Evolutionary conservation across 306 rosid genomes (phyloP).

Genomic region (Quillaja saponaria): DNA sequence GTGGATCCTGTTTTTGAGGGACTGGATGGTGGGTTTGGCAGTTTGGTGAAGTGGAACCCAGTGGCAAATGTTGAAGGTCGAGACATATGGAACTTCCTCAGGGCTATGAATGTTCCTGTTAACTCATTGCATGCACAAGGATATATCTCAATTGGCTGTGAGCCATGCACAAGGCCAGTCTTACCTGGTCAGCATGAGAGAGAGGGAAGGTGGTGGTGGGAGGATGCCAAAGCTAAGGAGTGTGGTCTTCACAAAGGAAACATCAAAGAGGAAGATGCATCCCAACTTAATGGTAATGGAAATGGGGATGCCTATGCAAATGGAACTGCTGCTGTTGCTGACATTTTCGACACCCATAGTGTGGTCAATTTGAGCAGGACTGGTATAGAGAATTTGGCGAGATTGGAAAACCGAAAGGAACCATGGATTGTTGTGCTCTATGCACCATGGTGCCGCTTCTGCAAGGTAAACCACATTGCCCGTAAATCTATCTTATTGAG

Average conservation of each 20-base stretch:
- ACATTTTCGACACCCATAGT: constrained; percentile 59
- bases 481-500: too few relatives aligned
- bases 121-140: constrained; percentile 83
- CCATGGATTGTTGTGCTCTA: constrained; percentile 84
- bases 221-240: constrained; percentile 93
- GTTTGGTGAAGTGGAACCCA: constrained; percentile 96
- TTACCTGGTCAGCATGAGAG: constrained; percentile 97
- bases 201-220: constrained; percentile 99
- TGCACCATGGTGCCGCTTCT: constrained; percentile 95
- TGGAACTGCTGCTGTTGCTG: constrained; percentile 43
- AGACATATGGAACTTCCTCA: constrained; percentile 78
- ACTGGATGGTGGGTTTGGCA: constrained; percentile 79
- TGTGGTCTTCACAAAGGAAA: constrained; percentile 99
- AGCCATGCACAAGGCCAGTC: constrained; percentile 96
- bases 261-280: constrained; percentile 55
- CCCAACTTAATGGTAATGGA: constrained; percentile 49
- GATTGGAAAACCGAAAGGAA: constrained; percentile 61
- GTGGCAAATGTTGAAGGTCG: constrained; percentile 71
- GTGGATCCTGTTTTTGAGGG: constrained; percentile 90
- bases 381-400: constrained; percentile 75
- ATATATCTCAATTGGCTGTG: constrained; percentile 82
- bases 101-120: constrained; percentile 84
- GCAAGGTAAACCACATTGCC: constrained; percentile 51
- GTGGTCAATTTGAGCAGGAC: constrained; percentile 64
- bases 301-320: constrained; percentile 41